Percentiles rank a stretch among this genome's conserved stretches.
These are phyloP conservation scores for Rhizomucor pusillus DNA, from an alignment of 371 early-diverging fungal species.

Conservation along the genomic window DNA sequence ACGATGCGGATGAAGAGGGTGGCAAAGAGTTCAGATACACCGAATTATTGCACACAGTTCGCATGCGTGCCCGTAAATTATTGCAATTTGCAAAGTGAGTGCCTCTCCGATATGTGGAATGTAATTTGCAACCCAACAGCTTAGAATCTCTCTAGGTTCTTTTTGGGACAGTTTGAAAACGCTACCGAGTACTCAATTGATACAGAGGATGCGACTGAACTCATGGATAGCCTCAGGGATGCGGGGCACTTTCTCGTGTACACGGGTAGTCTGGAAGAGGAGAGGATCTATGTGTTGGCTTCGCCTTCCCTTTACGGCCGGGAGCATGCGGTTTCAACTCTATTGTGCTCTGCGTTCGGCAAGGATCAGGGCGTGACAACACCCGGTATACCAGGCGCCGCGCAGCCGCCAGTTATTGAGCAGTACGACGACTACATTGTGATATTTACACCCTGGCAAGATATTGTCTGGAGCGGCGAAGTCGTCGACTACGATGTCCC, in stretches of 20 bases:
- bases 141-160: slow-evolving; percentile 32
- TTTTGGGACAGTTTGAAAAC: slow-evolving; percentile 69
- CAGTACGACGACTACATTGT: slow-evolving; percentile 49
- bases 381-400: slow-evolving; percentile 9
- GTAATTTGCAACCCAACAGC: background rate
- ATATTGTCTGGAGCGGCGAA: slow-evolving; percentile 58
- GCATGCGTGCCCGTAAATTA: slow-evolving; percentile 62
- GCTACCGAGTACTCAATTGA: slow-evolving; percentile 71
- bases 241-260: slow-evolving; percentile 69
- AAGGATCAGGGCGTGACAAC: slow-evolving; percentile 17
- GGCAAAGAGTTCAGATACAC: slow-evolving; percentile 53
- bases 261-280: slow-evolving; percentile 62
- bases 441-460: slow-evolving; percentile 54
- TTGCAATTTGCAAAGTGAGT: slow-evolving; percentile 59
- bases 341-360: slow-evolving; percentile 32
- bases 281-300: slow-evolving; percentile 62
- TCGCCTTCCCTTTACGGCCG: slow-evolving; percentile 41
- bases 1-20: slow-evolving; percentile 13
- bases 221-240: slow-evolving; percentile 59
- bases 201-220: slow-evolving; percentile 35
- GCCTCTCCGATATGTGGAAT: background rate
- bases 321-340: slow-evolving; percentile 25
- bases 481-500: slow-evolving; percentile 38
- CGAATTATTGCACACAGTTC: slow-evolving; percentile 59
- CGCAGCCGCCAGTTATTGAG: background rate